Conservation (phyloP, 768 basidiomycete species). For the Collybia sp. region DNA sequence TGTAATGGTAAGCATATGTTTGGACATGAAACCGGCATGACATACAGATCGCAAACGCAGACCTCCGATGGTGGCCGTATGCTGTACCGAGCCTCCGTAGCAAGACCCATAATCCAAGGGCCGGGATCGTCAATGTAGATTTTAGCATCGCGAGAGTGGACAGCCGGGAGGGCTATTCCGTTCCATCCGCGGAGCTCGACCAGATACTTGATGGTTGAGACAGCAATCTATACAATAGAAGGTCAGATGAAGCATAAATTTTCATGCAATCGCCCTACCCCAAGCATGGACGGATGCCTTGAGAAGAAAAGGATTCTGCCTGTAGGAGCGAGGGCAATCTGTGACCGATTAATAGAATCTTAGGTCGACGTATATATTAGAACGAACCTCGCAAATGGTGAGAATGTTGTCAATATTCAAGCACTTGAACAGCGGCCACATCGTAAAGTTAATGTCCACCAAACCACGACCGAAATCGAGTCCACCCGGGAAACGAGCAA, state of each 20-base stretch:
- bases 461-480: constrained; percentile 89
- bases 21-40: constrained; percentile 10
- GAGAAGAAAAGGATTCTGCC: constrained; percentile 87
- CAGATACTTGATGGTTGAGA: constrained; percentile 87
- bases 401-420: constrained; percentile 92
- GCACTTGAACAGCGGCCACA: constrained; percentile 95
- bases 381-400: constrained; percentile 79
- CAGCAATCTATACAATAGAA: constrained; percentile 57
- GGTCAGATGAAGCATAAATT: not conserved
- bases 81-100: constrained; percentile 80
- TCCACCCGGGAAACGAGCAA: constrained; percentile 89
- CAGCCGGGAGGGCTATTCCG: constrained; percentile 77
- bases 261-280: constrained; percentile 36
- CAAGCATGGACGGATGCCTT: constrained; percentile 87
- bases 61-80: constrained; percentile 75
- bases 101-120: constrained; percentile 92
- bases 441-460: constrained; percentile 92
- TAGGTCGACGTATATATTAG: not conserved
- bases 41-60: constrained; percentile 82
- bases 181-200: constrained; percentile 93
- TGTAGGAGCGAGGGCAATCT: constrained; percentile 86
- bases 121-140: constrained; percentile 96
- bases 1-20: constrained; percentile 1
- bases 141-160: constrained; percentile 86
- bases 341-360: constrained; percentile 54